Evolutionary conservation across 306 rosid genomes (phyloP), one percentile per base, ranked within the genome.

Genomic region (Dalbergia cochinchinensis): DNA sequence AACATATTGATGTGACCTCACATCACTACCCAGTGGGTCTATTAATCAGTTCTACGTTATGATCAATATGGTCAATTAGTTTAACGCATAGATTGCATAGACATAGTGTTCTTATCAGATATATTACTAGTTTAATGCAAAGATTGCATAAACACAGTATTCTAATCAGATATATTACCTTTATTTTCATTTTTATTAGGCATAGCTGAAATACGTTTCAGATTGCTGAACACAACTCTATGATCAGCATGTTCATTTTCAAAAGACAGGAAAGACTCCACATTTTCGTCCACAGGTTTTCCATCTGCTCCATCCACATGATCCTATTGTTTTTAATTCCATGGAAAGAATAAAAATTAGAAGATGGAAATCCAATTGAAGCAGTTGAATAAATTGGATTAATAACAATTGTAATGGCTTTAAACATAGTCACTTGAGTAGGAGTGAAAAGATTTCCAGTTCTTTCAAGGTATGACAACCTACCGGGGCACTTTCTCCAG

Each of bases 161-260:
- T 61, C 22, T 51, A 37, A 62, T 47, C n/a, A 10, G 68, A 80
- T 22, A 63, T 68, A 60, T 71, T 83, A 89, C 92, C 89, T 67
- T 76, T 66, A 16, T 73, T 74, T 33, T 71, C 85, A 20, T 50
- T 83, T 70, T 31, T 69, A 31, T 16, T 67, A 59, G 18, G 48
- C 71, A 82, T 54, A 10, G 82, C 14, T 72, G 81, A 79, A 78
- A 22, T 53, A 74, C 70, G 74, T 74, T 78, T 87, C 81, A 37
- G 78, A 87, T 65, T 77, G 65, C 76, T 68, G 79, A 78, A 85
- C 19, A 39, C 66, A 45, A 26, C 35, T 77, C 82, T 78, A 74
- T 75, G 66, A 64, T 83, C 90, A 77, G 77, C 80, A 50, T 58
- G 67, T 26, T 78, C 87, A 64, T 78, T 77, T 77, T 87, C 90